A percentile compares a stretch with the other conserved stretches of the same genome.
Evolutionary conservation across 768 basidiomycete genomes (phyloP).

Genomic region (Rhodosporidiobolus sp.): DNA sequence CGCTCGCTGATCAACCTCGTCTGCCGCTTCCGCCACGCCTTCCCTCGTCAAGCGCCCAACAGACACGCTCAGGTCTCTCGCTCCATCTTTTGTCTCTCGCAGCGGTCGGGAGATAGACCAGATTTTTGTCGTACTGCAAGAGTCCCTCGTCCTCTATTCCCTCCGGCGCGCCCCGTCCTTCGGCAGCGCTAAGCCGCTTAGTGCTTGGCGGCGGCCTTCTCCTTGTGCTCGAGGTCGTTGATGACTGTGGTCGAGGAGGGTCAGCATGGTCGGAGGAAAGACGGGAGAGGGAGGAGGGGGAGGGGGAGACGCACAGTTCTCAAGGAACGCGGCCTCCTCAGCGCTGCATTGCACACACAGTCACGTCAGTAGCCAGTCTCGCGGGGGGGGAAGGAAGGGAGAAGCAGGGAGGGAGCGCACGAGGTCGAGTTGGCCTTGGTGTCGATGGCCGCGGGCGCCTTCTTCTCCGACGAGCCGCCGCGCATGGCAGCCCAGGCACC

Average conservation of each 20-base stretch:
- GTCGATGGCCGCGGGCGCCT: constrained; percentile 2
- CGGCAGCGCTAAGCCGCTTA: constrained; percentile 27
- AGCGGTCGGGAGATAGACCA: too few relatives aligned
- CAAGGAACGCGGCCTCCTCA: constrained; percentile 33
- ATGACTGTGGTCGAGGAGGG: constrained; percentile 2
- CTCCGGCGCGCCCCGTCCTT: too few relatives aligned
- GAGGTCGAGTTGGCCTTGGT: constrained; percentile 18
- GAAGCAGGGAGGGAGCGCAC: constrained; percentile 1
- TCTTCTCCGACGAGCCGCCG: constrained; percentile 8
- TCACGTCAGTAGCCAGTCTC: not conserved
- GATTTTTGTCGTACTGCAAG: too few relatives aligned
- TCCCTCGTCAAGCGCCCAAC: too few relatives aligned
- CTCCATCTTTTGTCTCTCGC: too few relatives aligned
- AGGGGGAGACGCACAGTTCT: constrained; percentile 11
- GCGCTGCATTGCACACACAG: not conserved
- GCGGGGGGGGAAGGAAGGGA: not conserved
- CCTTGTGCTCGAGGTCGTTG: constrained; percentile 37
- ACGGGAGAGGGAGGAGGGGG: too few relatives aligned
- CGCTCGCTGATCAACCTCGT: too few relatives aligned
- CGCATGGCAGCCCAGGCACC: constrained; percentile 25
- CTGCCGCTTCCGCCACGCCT: too few relatives aligned
- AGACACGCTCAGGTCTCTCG: too few relatives aligned
- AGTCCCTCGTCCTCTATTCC: too few relatives aligned
- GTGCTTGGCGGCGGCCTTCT: constrained; percentile 18
- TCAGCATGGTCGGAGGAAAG: too few relatives aligned